Evolutionary conservation across 768 basidiomycete species (phyloP).

Genomic region (Jaapia argillacea): DNA sequence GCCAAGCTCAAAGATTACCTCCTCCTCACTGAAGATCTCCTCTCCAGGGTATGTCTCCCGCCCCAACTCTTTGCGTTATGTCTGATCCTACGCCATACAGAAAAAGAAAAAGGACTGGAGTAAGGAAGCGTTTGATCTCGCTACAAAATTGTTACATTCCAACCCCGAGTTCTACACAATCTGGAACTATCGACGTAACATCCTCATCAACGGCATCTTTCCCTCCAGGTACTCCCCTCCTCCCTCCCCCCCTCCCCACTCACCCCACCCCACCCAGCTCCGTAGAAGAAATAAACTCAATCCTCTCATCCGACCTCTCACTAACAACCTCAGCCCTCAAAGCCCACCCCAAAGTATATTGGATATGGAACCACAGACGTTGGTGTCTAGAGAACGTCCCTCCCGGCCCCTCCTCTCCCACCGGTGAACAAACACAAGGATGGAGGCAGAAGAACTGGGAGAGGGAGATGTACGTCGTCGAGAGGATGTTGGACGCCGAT

Average conservation of each 20-base stretch:
- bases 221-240: constrained; percentile 47
- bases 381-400: constrained; percentile 93
- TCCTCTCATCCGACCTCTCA: constrained; percentile 64
- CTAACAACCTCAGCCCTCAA: constrained; percentile 79
- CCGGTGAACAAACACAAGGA: constrained; percentile 33
- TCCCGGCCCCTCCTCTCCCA: constrained; percentile 60
- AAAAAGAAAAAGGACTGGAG: constrained; percentile 63
- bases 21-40: constrained; percentile 48
- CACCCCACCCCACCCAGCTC: constrained; percentile 40
- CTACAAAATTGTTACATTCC: constrained; percentile 62
- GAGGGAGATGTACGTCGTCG: constrained; percentile 76
- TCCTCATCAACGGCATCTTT: constrained; percentile 66
- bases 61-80: not conserved
- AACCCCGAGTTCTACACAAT: constrained; percentile 96
- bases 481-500: constrained; percentile 88
- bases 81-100: constrained; percentile 39
- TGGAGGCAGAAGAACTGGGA: constrained; percentile 84
- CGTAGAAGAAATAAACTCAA: constrained; percentile 45
- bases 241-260: too few relatives aligned
- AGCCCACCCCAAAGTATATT: constrained; percentile 89
- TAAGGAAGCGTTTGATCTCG: constrained; percentile 65
- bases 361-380: constrained; percentile 96
- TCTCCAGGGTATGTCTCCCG: constrained; percentile 46
- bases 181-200: constrained; percentile 90
- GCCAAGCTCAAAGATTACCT: constrained; percentile 73